Evolutionary conservation across 371 early-diverging fungal species (phyloP), one percentile per base, ranked within the genome.

Genomic region (Rhizomucor pusillus): DNA sequence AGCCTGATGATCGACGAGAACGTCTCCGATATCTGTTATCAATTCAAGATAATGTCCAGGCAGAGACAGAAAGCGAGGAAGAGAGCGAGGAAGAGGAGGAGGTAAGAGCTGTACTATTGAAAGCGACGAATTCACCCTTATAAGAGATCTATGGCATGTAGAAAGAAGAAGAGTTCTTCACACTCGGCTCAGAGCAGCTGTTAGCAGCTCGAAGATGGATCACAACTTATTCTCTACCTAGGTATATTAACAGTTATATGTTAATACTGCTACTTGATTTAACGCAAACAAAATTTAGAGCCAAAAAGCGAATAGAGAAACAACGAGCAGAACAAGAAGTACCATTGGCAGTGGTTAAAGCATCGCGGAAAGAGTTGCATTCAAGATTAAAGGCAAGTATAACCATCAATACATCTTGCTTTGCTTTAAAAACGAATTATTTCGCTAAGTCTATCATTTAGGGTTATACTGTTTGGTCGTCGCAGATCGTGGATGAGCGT

Each of bases 401-500:
- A 14, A 11, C 14, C 37, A 37, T 11, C 9, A 9, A 37, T 37
- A 14, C 14, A 11, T 9, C 14, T 9, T 37, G 37, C 37, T 37
- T 37, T 37, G 11, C 37, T 14, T 11, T 9, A 11, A 11, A 37
- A 11, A 11, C 37, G 14, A 11, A 14, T 11, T 19, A 19, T 4
- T 34, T 12, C 16, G 22, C 36, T 3, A 40, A 22, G 36, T 25
- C 34, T n/a, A 25, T 19, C 36, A 47, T 67, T 5, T 63, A 88
- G 83, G 67, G 71, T 11, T 92, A 88, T 58, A 74, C 84, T 20
- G 88, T 86, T 37, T 82, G 83, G 57, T 80, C 87, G 16, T 92
- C 95, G 14, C 95, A 96, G 62, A 81, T 94, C 41, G 94, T 91
- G 10, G 97, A 96, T 61, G 89, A 89, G n/a, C 84, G 97, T 39